phyloP scores from a whole-genome alignment of 2,329 filamentous ascomycete species.

The Juglanconis oblonga region DNA sequence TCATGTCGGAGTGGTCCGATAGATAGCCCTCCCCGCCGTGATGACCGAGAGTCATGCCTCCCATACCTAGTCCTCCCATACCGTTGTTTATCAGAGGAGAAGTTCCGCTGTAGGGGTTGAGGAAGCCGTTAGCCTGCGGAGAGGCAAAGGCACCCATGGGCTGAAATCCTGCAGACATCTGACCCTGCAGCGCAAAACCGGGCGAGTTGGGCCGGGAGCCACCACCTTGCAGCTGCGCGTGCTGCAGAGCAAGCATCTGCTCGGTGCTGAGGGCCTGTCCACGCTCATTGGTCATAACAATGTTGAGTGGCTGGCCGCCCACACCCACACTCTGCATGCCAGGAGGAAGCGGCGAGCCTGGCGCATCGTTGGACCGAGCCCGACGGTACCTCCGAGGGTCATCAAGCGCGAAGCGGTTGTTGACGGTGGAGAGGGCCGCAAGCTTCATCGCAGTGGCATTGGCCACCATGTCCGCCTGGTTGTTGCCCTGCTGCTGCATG shows the following conservation, averaged over 20 bases:
- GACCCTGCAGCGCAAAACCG: constrained; percentile 73
- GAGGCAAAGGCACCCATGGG: constrained; percentile 74
- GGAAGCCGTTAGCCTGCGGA: constrained; percentile 90
- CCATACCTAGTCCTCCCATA: constrained; percentile 66
- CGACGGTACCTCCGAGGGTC: constrained; percentile 96
- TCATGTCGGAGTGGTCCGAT: constrained; percentile 90
- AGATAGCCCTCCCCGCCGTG: constrained; percentile 88
- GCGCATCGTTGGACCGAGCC: constrained; percentile 81
- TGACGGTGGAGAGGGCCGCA: constrained; percentile 92
- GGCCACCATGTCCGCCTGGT: constrained; percentile 94
- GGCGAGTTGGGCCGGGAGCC: constrained; percentile 85
- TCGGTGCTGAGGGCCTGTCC: constrained; percentile 84
- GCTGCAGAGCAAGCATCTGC: constrained; percentile 77
- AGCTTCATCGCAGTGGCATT: constrained; percentile 99
- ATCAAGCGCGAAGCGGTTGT: constrained; percentile 95
- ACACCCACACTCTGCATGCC: constrained; percentile 56
- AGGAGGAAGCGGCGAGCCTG: constrained; percentile 60
- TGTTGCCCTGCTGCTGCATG: constrained; percentile 57
- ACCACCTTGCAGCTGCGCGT: constrained; percentile 50
- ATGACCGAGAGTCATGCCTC: constrained; percentile 41
- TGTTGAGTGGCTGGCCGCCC: constrained; percentile 55
- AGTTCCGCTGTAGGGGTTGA: constrained; percentile 79
- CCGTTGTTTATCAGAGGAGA: constrained; percentile 69
- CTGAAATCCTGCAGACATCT: constrained; percentile 43
- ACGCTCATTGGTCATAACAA: constrained; percentile 92